Percentiles rank a stretch among this genome's conserved stretches.
Evolutionary conservation across 2,329 filamentous ascomycete genomes (phyloP).

Genomic region (Zalaria sp.): DNA sequence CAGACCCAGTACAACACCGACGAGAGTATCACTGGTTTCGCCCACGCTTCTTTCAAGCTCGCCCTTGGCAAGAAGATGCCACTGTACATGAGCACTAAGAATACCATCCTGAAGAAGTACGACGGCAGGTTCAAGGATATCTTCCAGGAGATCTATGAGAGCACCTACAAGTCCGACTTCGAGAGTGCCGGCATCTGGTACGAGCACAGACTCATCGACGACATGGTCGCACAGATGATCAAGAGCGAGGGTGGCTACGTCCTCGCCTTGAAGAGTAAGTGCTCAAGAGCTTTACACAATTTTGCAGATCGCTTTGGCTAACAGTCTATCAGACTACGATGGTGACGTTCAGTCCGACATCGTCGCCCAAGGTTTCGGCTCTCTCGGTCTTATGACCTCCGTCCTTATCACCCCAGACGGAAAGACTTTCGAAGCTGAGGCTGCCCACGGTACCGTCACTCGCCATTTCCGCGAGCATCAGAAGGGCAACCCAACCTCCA

Average conservation of each 20-base stretch:
- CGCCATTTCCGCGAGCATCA: slow-evolving; percentile 98
- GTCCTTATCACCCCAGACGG: slow-evolving; percentile 93
- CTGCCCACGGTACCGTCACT: slow-evolving; percentile 94
- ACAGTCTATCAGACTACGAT: slow-evolving; percentile 63
- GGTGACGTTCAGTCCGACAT: slow-evolving; percentile 98
- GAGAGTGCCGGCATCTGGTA: slow-evolving; percentile 95
- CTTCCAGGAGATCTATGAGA: slow-evolving; percentile 93
- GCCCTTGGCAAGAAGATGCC: slow-evolving; percentile 75
- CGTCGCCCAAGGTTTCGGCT: slow-evolving; percentile 95
- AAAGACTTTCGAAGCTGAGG: slow-evolving; percentile 94
- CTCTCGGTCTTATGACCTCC: slow-evolving; percentile 95
- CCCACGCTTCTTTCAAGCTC: slow-evolving; percentile 93
- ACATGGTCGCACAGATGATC: slow-evolving; percentile 99
- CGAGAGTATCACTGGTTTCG: slow-evolving; percentile 88
- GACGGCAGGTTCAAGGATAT: slow-evolving; percentile 99
- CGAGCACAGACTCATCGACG: slow-evolving; percentile 96
- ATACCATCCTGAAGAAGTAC: slow-evolving; percentile 98
- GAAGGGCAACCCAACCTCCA: slow-evolving; percentile 92
- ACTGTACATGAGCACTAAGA: slow-evolving; percentile 99
- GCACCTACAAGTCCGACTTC: slow-evolving; percentile 73
- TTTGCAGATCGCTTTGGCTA: slow-evolving; percentile 5
- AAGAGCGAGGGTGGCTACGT: slow-evolving; percentile 94
- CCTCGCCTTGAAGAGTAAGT: slow-evolving; percentile 93
- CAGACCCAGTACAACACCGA: slow-evolving; percentile 98
- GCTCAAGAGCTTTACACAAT: neutral